phyloP scores from a whole-genome alignment of 331 rosid species.

The Erythrophleum ivorense region DNA sequence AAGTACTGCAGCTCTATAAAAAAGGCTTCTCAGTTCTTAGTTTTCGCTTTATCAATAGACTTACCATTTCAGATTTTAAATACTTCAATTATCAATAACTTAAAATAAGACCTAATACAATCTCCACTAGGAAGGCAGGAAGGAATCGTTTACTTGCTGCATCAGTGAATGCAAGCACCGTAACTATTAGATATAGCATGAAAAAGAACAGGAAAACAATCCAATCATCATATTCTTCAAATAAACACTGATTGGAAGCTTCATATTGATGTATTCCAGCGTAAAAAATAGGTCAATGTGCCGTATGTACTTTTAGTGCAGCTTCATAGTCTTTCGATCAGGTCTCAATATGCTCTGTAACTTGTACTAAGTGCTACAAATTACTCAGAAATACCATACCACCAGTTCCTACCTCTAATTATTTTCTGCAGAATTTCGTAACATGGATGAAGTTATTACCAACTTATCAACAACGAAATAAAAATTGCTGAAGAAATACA shows the following conservation, averaged over 20 bases:
- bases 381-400: not conserved
- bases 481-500: not conserved
- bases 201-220: not conserved
- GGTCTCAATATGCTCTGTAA: not conserved
- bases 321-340: not conserved
- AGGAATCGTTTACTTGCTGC: not conserved
- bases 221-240: not conserved
- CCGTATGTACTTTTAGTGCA: not conserved
- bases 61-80: not conserved
- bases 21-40: too few species aligned
- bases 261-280: not conserved
- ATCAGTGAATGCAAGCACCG: not conserved
- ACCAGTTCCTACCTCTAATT: not conserved
- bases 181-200: not conserved
- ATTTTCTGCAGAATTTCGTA: not conserved
- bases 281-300: not conserved
- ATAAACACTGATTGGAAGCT: not conserved
- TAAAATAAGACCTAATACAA: not conserved
- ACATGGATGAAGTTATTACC: not conserved
- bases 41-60: not conserved
- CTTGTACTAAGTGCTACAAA: conserved; percentile 4
- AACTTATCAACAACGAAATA: not conserved
- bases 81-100: conserved; percentile 1
- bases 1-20: too few species aligned
- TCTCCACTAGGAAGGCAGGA: not conserved